Conservation (phyloP, 192 early-diverging fungal genomes). For the Podila horticola region DNA sequence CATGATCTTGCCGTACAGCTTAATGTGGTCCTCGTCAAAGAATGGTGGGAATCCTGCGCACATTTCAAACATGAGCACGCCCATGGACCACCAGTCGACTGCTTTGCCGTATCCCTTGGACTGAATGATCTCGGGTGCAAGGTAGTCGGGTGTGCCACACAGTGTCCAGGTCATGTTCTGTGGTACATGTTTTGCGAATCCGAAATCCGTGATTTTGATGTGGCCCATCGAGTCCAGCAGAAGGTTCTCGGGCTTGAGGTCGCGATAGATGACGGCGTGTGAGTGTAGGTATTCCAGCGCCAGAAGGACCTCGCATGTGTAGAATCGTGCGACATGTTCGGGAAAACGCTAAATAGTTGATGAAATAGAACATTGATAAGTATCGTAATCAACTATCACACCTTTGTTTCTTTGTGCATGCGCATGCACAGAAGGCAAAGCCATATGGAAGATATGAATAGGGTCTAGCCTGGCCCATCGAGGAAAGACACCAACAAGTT, state of each 20-base stretch:
- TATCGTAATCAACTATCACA: background rate
- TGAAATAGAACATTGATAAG: background rate
- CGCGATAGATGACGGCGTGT: conserved; percentile 82
- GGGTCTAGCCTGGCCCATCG: background rate
- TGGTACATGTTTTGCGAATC: conserved; percentile 88
- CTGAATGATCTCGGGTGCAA: conserved; percentile 91
- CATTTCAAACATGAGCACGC: conserved; percentile 94
- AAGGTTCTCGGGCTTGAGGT: conserved; percentile 87
- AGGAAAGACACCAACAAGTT: background rate
- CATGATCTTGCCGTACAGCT: conserved; percentile 93
- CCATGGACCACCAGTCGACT: conserved; percentile 95
- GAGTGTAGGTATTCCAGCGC: conserved; percentile 85
- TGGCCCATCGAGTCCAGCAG: conserved; percentile 82
- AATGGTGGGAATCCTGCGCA: conserved; percentile 95
- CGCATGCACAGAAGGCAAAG: background rate
- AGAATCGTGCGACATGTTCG: conserved; percentile 81
- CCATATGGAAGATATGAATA: background rate
- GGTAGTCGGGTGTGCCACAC: conserved; percentile 85
- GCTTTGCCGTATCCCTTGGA: conserved; percentile 92
- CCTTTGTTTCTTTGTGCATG: background rate
- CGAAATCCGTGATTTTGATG: conserved; percentile 90
- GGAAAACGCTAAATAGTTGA: conserved; percentile 63
- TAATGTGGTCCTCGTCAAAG: conserved; percentile 93
- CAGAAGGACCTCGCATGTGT: conserved; percentile 79
- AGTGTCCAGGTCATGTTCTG: conserved; percentile 87